These are phyloP conservation scores for Lachancea mirantina DNA, from an alignment of 805 yeast species.

Conservation along the genomic window DNA sequence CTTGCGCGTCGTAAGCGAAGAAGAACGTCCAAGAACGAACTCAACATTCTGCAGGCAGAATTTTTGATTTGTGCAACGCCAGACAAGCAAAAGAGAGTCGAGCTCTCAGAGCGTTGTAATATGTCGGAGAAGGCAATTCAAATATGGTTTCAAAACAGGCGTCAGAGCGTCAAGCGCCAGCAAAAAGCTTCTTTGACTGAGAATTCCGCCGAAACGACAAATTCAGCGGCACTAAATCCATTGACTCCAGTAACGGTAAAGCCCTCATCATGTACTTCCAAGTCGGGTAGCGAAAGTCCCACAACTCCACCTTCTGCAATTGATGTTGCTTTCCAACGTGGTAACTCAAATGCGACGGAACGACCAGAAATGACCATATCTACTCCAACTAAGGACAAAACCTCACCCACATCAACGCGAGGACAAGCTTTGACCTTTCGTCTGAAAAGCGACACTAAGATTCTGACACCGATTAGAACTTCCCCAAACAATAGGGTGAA, in stretches of 20 bases:
- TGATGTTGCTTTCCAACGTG: conserved; percentile 4
- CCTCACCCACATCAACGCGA: conserved; percentile 7
- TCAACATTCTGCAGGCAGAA: conserved; percentile 72
- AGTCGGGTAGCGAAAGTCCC: neutral
- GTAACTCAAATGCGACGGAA: neutral
- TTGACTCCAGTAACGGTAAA: conserved; percentile 4
- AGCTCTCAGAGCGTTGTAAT: conserved; percentile 71
- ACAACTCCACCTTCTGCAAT: conserved; percentile 5
- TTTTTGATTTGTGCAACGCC: conserved; percentile 77
- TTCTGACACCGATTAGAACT: conserved; percentile 25
- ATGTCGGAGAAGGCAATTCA: conserved; percentile 99
- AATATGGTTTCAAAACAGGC: conserved; percentile 95
- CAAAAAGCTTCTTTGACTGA: conserved; percentile 18
- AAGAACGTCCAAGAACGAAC: conserved; percentile 86
- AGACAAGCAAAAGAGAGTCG: conserved; percentile 62
- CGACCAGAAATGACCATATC: neutral
- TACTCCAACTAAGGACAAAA: conserved; percentile 1
- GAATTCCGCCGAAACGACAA: conserved; percentile 1
- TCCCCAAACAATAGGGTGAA: conserved; percentile 31
- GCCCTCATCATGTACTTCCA: neutral
- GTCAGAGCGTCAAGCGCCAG: conserved; percentile 70
- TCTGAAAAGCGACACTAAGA: conserved; percentile 24
- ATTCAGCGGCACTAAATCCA: conserved; percentile 1
- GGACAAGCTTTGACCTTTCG: conserved; percentile 33
- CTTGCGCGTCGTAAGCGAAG: conserved; percentile 91